Evolutionary conservation across 352 stramenopile species (phyloP).

Genomic region (Phytophthora pini): DNA sequence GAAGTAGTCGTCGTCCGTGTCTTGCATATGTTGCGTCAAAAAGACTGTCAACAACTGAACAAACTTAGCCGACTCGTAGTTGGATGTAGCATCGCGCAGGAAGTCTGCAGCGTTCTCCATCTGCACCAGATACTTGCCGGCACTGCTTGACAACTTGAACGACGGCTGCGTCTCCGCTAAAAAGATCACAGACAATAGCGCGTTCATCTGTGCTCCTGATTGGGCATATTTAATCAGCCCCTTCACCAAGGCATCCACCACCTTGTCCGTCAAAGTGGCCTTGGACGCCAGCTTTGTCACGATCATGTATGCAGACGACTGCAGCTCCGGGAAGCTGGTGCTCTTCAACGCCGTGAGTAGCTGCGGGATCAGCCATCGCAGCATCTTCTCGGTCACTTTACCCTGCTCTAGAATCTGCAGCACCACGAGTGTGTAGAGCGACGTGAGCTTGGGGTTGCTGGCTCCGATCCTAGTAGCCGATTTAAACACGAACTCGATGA

Average conservation of each 20-base stretch:
- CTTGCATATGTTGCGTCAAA: slow-evolving; percentile 51
- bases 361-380: slow-evolving; percentile 85
- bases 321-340: slow-evolving; percentile 71
- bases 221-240: slow-evolving; percentile 81
- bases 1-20: slow-evolving; percentile 46
- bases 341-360: slow-evolving; percentile 75
- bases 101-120: slow-evolving; percentile 78
- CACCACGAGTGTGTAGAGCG: slow-evolving; percentile 84
- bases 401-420: slow-evolving; percentile 81
- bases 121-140: slow-evolving; percentile 70
- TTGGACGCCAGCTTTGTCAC: slow-evolving; percentile 86
- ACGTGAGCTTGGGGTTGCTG: slow-evolving; percentile 80
- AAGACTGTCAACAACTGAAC: slow-evolving; percentile 61
- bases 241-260: slow-evolving; percentile 77
- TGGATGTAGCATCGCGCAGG: slow-evolving; percentile 60
- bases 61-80: slow-evolving; percentile 82
- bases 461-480: slow-evolving; percentile 66
- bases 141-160: slow-evolving; percentile 57
- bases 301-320: slow-evolving; percentile 87
- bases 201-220: slow-evolving; percentile 71
- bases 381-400: slow-evolving; percentile 68
- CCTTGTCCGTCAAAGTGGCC: slow-evolving; percentile 73
- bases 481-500: slow-evolving; percentile 81
- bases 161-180: slow-evolving; percentile 76
- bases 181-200: slow-evolving; percentile 78